Conservation (phyloP, 306 rosid genomes). For the Casuarina equisetifolia region DNA sequence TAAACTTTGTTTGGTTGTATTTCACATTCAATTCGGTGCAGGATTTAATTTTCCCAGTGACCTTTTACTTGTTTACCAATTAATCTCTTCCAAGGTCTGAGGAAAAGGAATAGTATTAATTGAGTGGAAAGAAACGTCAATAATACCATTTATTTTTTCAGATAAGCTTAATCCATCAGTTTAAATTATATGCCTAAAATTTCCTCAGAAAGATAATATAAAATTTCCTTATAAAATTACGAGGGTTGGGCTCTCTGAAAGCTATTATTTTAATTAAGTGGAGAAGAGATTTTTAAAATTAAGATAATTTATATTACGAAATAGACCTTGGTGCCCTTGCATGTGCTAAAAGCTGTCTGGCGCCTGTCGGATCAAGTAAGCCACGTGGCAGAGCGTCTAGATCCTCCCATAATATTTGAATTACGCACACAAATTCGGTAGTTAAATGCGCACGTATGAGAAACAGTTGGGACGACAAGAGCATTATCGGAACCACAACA, state of each 20-base stretch:
- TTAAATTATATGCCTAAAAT: neutral
- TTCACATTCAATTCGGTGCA: constrained; percentile 1
- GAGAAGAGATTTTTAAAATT: no score
- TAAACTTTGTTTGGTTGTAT: neutral
- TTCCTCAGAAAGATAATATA: no score
- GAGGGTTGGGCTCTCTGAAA: no score
- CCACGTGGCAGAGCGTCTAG: constrained; percentile 33
- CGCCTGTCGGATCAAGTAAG: constrained; percentile 3
- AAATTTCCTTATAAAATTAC: no score
- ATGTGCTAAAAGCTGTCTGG: constrained; percentile 17
- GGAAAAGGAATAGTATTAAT: neutral
- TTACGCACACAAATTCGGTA: neutral
- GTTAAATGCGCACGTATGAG: neutral
- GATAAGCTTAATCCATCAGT: neutral
- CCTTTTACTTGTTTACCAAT: neutral
- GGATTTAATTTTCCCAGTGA: neutral
- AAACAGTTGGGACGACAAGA: neutral
- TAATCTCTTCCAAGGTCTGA: neutral
- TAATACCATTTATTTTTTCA: neutral
- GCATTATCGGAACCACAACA: neutral
- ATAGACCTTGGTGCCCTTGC: neutral
- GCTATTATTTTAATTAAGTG: no score
- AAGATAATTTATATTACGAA: no score
- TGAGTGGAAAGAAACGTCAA: neutral
- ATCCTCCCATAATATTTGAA: constrained; percentile 12